Conservation (phyloP, 2,329 filamentous ascomycete species). For the Penicillium thymicola region DNA sequence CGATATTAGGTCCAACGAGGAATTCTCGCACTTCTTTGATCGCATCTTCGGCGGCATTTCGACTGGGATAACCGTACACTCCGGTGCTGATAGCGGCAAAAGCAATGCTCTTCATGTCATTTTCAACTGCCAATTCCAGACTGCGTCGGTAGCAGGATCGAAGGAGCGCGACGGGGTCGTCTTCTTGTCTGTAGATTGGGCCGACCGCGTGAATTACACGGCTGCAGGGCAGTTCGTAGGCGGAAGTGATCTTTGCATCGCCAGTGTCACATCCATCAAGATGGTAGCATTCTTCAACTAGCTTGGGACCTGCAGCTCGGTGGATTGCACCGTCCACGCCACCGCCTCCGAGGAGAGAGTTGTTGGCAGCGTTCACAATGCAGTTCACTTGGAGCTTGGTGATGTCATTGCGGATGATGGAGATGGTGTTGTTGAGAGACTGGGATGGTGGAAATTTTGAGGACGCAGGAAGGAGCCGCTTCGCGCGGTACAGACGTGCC, state of each 20-base stretch:
- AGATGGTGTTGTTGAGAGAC: conserved; percentile 54
- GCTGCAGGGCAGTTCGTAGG: conserved; percentile 69
- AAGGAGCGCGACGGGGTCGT: conserved; percentile 43
- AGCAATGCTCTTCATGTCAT: conserved; percentile 67
- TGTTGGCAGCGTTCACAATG: conserved; percentile 92
- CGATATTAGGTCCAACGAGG: conserved; percentile 44
- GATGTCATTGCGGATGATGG: conserved; percentile 72
- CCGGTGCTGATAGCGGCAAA: conserved; percentile 87
- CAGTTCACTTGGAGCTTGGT: conserved; percentile 73
- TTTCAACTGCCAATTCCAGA: conserved; percentile 67
- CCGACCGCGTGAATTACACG: conserved; percentile 90
- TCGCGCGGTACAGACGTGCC: conserved; percentile 63
- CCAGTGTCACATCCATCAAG: conserved; percentile 75
- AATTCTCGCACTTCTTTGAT: conserved; percentile 58
- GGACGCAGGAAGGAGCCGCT: conserved; percentile 43
- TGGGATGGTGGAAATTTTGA: conserved; percentile 44
- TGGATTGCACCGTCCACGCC: conserved; percentile 91
- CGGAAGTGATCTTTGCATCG: conserved; percentile 75
- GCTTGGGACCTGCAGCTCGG: conserved; percentile 66
- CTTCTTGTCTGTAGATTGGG: conserved; percentile 61
- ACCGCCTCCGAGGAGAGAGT: conserved; percentile 74
- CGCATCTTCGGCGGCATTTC: conserved; percentile 69
- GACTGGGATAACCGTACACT: conserved; percentile 80
- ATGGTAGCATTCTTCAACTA: conserved; percentile 67
- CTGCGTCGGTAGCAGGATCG: conserved; percentile 67